Percentiles rank a stretch among this genome's conserved stretches.
phyloP scores from a whole-genome alignment of 345 rosid species.

The Murraya koenigii region DNA sequence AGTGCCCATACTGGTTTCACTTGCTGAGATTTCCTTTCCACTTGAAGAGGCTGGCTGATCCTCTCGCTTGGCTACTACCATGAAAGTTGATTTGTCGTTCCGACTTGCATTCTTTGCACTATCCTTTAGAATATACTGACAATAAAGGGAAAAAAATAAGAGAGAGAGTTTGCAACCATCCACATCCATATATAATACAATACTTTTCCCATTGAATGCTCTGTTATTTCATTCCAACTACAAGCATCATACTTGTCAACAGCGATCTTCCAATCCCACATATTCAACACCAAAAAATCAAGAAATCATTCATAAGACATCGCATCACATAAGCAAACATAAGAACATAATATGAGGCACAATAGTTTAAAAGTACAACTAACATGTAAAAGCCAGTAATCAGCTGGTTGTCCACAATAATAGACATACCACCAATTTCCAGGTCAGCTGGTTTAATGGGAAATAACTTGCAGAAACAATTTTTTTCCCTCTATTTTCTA shows the following conservation, averaged over 20 bases:
- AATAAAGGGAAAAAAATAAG: constrained; percentile 15
- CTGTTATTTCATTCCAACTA: not conserved
- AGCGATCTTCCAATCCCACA: not conserved
- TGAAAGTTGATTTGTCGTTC: constrained; percentile 32
- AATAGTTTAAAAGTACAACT: not conserved
- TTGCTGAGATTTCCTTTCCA: constrained; percentile 33
- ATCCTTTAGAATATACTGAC: constrained; percentile 46
- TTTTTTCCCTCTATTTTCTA: not conserved
- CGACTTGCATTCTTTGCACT: constrained; percentile 28
- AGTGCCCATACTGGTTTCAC: constrained; percentile 29
- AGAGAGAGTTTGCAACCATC: constrained; percentile 8
- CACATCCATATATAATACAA: not conserved
- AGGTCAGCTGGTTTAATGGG: not conserved
- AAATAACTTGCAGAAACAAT: not conserved
- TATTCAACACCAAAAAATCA: not conserved
- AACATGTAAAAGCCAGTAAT: not conserved
- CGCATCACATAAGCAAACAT: not conserved
- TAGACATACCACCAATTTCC: not conserved
- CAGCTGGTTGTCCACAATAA: not conserved
- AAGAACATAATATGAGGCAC: not conserved
- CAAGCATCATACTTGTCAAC: not conserved
- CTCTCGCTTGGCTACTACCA: constrained; percentile 31
- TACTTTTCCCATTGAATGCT: not conserved
- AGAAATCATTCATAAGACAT: not conserved
- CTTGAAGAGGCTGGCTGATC: constrained; percentile 29